Conservation (phyloP, 805 yeast genomes). For the Hanseniaspora jakobsenii region DNA sequence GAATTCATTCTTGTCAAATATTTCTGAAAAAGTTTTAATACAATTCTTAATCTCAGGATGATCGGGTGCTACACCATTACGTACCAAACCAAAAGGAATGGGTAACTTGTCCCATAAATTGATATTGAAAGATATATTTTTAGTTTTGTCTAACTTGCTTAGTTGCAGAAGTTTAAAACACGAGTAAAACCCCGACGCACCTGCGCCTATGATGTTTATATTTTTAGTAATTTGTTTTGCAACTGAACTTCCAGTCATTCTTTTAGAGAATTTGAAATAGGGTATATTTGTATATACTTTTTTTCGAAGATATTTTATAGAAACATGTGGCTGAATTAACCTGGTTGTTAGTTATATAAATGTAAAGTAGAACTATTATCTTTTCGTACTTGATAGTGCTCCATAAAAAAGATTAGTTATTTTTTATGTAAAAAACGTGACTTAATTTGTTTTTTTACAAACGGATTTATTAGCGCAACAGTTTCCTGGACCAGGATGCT, state of each 20-base stretch:
- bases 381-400: no score
- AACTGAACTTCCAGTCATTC: neutral
- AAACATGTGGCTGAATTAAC: no score
- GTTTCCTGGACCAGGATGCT: no score
- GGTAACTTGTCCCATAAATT: conserved; percentile 78
- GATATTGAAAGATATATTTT: conserved; percentile 34
- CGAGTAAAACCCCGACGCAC: conserved; percentile 94
- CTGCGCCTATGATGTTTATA: conserved; percentile 81
- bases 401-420: no score
- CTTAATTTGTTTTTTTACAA: no score
- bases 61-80: conserved; percentile 98
- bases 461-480: no score
- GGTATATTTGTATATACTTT: no score
- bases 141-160: conserved; percentile 20
- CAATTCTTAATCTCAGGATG: conserved; percentile 92
- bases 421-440: no score
- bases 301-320: no score
- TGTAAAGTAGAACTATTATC: no score
- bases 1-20: conserved; percentile 23
- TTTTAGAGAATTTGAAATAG: neutral
- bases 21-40: conserved; percentile 52
- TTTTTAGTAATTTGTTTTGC: conserved; percentile 8
- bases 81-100: conserved; percentile 78
- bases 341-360: no score
- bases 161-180: conserved; percentile 54